Evolutionary conservation across 1,139 yeast species (phyloP), one percentile per base, ranked within the genome.

Genomic region (Candida dubliniensis): DNA sequence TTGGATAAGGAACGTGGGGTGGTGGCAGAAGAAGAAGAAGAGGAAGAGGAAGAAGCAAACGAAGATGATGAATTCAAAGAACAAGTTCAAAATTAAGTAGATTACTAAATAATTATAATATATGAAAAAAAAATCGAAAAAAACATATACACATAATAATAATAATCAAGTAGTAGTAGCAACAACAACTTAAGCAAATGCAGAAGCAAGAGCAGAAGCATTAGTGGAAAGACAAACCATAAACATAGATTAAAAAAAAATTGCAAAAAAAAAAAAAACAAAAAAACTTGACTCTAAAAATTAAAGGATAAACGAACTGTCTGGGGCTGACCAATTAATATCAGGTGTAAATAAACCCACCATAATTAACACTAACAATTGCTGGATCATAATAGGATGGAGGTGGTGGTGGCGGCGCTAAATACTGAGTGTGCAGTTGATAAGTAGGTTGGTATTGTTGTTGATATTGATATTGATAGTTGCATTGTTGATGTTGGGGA

Each of bases 1-100:
- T 68, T 88, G 58, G 82, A 79, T 44, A 64, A 69, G 44, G 84
- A 79, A 49, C 63, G 63, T n/a, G 72, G 64, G 6, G 67, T 57
- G 9, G 69, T 63, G 31, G 73, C 65, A 11, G 82, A 69, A 31
- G 79, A 70, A 5, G 81, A 71, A 11, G 80, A 71, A 27, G 82
- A 74, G 11, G 74, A 67, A 31, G 76, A 61, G n/a, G 78, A 72
- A 34, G 53, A 45, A 36, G 46, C 35, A 11, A 49, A 33, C 31
- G 37, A 31, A 18, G 42, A 12, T 14, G 40, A 33, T 34, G 39
- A 30, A 25, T 36, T 36, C 18, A 36, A 36, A 30, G 36, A 38
- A 32, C 32, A 37, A 37, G 23, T 18, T 7, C 13, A 24, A 24
- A 32, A 31, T 31, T n/a, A 30, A 18, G 30, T 30, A 12, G 29